Conservation (phyloP, 225 moss, liverwort and hornwort species). For the Pseudisothecium myosuroides region DNA sequence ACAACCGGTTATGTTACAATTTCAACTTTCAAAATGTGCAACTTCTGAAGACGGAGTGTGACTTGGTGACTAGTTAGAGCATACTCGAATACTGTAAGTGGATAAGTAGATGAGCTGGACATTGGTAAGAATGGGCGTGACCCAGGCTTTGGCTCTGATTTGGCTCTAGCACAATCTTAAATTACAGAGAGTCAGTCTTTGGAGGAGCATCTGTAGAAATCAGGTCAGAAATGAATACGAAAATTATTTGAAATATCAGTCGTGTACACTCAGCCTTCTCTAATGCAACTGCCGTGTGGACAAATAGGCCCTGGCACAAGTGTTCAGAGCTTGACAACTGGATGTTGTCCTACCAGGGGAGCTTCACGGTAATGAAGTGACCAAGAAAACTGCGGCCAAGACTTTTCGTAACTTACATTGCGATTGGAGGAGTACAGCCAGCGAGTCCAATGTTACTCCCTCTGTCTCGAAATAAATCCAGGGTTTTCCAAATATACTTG, state of each 20-base stretch:
- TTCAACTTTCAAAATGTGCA: not conserved
- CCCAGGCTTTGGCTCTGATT: not conserved
- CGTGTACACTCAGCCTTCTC: too few species aligned
- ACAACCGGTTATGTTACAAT: not conserved
- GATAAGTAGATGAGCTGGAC: not conserved
- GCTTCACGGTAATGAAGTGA: not conserved
- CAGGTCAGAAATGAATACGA: not conserved
- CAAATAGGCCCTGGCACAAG: not conserved
- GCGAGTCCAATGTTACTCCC: not conserved
- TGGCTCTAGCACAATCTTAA: not conserved
- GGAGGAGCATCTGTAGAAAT: not conserved
- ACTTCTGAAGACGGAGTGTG: not conserved
- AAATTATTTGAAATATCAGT: not conserved
- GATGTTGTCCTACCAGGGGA: not conserved
- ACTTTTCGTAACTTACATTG: not conserved
- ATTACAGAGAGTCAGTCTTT: not conserved
- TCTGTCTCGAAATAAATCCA: too few species aligned
- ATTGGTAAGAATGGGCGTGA: not conserved
- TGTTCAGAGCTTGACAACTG: not conserved
- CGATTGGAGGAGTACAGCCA: not conserved
- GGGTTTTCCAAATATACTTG: too few species aligned
- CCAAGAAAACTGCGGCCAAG: not conserved
- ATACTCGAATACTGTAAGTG: not conserved
- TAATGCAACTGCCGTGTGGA: not conserved
- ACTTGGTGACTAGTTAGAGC: not conserved